These are phyloP conservation scores for Penicillium parvum DNA, from an alignment of 495 filamentous ascomycete genomes.

Conservation along the genomic window DNA sequence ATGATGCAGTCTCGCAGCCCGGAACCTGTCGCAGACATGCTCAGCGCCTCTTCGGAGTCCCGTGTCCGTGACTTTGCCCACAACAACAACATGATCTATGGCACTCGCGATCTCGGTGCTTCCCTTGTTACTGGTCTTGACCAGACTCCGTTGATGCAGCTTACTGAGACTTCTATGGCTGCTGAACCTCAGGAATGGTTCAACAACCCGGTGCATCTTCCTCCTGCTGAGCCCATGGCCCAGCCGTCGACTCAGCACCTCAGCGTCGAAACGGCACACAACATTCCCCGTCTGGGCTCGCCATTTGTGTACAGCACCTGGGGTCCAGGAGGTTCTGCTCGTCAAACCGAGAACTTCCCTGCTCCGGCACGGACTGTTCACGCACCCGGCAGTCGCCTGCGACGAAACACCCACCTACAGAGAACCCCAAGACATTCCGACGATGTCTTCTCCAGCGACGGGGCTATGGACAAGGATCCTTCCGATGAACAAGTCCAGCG, in stretches of 20 bases:
- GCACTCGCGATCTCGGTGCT: slow-evolving; percentile 77
- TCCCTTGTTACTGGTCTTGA: slow-evolving; percentile 79
- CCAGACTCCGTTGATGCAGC: slow-evolving; percentile 63
- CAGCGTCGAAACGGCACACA: slow-evolving; percentile 21
- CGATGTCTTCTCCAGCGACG: slow-evolving; percentile 46
- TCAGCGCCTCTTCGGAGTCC: slow-evolving; percentile 20
- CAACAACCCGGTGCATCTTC: slow-evolving; percentile 26
- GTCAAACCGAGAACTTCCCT: slow-evolving; percentile 27
- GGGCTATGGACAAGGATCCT: slow-evolving; percentile 44
- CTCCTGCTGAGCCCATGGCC: not conserved
- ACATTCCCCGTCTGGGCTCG: slow-evolving; percentile 46
- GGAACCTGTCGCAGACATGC: slow-evolving; percentile 61
- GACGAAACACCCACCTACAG: slow-evolving; percentile 47
- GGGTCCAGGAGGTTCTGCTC: slow-evolving; percentile 46
- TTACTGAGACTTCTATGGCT: slow-evolving; percentile 40
- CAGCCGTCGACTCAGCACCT: slow-evolving; percentile 16
- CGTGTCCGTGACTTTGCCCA: slow-evolving; percentile 20
- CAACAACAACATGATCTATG: slow-evolving; percentile 41
- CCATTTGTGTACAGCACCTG: slow-evolving; percentile 56
- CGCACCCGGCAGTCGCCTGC: slow-evolving; percentile 41
- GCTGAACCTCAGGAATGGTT: slow-evolving; percentile 31
- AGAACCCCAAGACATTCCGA: slow-evolving; percentile 45
- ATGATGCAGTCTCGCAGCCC: slow-evolving; percentile 70
- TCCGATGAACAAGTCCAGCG: slow-evolving; percentile 40
- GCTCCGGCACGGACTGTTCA: slow-evolving; percentile 37